Percentiles rank a stretch among this genome's conserved stretches.
Conservation (phyloP, 1,284 basidiomycete species). For the Meira miltonrushii region DNA sequence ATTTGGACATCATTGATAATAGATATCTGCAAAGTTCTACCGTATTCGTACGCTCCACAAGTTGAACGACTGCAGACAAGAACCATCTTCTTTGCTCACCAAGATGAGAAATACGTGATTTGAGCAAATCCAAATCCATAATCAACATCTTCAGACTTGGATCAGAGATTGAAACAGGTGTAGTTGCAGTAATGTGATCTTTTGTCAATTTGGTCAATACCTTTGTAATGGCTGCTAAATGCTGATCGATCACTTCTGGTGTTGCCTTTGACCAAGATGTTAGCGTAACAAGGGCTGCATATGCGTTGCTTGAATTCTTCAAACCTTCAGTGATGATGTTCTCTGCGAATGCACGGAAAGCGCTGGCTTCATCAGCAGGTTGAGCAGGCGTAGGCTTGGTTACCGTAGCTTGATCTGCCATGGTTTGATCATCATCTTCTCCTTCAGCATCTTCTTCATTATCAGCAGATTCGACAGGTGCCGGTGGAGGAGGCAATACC, state of each 20-base stretch:
- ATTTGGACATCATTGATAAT: slow-evolving; percentile 78
- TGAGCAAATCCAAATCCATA: slow-evolving; percentile 58
- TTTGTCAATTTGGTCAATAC: slow-evolving; percentile 80
- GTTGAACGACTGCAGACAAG: slow-evolving; percentile 66
- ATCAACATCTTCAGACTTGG: slow-evolving; percentile 56
- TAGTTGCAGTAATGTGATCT: slow-evolving; percentile 65
- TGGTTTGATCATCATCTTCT: slow-evolving; percentile 59
- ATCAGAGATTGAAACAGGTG: slow-evolving; percentile 17
- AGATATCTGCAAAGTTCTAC: slow-evolving; percentile 74
- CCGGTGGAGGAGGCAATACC: slow-evolving; percentile 62
- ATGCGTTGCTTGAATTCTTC: slow-evolving; percentile 67
- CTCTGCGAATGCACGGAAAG: slow-evolving; percentile 69
- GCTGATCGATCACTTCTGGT: slow-evolving; percentile 75
- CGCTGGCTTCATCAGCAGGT: slow-evolving; percentile 5
- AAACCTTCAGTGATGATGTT: slow-evolving; percentile 74
- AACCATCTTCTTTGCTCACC: slow-evolving; percentile 64
- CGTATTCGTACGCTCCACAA: slow-evolving; percentile 91
- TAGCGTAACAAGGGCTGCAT: slow-evolving; percentile 78
- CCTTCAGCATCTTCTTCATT: slow-evolving; percentile 28
- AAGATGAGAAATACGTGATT: slow-evolving; percentile 57
- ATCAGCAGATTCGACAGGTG: slow-evolving; percentile 31
- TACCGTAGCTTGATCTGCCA: background rate
- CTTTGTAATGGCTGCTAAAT: slow-evolving; percentile 72
- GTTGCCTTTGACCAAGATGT: slow-evolving; percentile 79
- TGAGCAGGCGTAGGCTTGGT: background rate